These are phyloP conservation scores for Stellera chamaejasme DNA, from an alignment of 345 rosid species.

Conservation along the genomic window DNA sequence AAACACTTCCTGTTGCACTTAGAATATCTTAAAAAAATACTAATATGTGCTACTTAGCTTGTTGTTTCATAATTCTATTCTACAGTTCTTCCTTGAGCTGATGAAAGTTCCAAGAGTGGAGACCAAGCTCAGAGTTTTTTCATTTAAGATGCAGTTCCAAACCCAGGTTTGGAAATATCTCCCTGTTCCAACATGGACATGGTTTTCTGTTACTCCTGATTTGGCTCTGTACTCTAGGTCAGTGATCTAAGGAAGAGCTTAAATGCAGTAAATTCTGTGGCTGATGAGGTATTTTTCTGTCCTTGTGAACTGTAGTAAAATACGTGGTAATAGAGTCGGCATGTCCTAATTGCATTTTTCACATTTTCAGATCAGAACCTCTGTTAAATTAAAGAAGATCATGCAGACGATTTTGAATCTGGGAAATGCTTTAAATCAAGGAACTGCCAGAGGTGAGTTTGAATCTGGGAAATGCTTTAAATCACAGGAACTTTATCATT, in stretches of 20 bases:
- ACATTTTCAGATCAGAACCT: constrained; percentile 45
- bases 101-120: constrained; percentile 90
- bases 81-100: constrained; percentile 85
- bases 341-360: constrained; percentile 4
- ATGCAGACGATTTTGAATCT: constrained; percentile 93
- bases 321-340: constrained; percentile 1
- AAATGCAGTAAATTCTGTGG: constrained; percentile 59
- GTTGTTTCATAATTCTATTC: constrained; percentile 18
- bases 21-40: not conserved
- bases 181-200: constrained; percentile 4
- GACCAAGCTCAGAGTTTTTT: constrained; percentile 86
- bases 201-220: constrained; percentile 14
- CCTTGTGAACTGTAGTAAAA: constrained; percentile 1
- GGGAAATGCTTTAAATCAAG: constrained; percentile 95
- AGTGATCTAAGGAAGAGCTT: constrained; percentile 72
- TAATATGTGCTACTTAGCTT: not conserved
- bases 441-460: constrained; percentile 91
- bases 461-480: constrained; percentile 87
- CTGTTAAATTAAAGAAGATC: constrained; percentile 70
- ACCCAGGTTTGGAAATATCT: constrained; percentile 52
- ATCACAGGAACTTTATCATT: constrained; percentile 2
- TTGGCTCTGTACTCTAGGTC: constrained; percentile 34
- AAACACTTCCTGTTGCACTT: not conserved
- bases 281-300: constrained; percentile 48
- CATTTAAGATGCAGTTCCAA: constrained; percentile 78